Percentiles rank a stretch among this genome's conserved stretches.
These are phyloP conservation scores for sunflower (Helianthus annuus) DNA, from an alignment of 129 eudicot species.

Conservation along the genomic window DNA sequence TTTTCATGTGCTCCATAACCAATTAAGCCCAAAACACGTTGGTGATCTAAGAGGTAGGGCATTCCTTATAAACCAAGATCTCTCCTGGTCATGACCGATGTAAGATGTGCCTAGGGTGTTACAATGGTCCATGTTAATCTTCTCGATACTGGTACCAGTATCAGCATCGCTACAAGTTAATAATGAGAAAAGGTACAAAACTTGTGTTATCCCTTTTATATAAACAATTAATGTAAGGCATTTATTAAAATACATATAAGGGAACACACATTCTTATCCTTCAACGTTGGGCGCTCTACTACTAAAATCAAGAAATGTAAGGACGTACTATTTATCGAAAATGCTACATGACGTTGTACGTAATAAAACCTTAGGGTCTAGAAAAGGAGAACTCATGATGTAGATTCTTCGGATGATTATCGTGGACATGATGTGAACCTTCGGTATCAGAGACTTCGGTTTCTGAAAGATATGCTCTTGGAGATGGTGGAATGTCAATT, in stretches of 20 bases:
- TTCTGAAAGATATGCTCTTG: constrained; percentile 42
- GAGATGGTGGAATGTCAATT: constrained; percentile 48
- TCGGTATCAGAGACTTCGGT: constrained; percentile 50
- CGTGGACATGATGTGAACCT: constrained; percentile 33
- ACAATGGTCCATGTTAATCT: no score
- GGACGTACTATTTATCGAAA: neutral
- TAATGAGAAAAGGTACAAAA: no score
- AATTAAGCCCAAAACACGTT: no score
- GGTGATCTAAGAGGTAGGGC: no score
- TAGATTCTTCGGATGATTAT: constrained; percentile 9
- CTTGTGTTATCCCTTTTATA: no score
- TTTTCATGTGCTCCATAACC: no score
- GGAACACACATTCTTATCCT: constrained; percentile 10
- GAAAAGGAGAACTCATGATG: constrained; percentile 40
- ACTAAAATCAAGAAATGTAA: constrained; percentile 6
- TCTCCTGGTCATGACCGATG: no score
- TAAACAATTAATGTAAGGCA: no score
- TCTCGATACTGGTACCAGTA: no score
- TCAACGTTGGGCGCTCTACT: neutral
- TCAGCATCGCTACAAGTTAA: no score
- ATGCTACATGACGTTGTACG: neutral
- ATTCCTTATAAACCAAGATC: no score
- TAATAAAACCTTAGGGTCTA: constrained; percentile 25
- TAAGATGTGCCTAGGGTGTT: no score
- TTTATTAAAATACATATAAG: neutral